Percentiles rank a stretch among this genome's conserved stretches.
Conservation (phyloP, 2,329 filamentous ascomycete species). For the Thielaviopsis populi region DNA sequence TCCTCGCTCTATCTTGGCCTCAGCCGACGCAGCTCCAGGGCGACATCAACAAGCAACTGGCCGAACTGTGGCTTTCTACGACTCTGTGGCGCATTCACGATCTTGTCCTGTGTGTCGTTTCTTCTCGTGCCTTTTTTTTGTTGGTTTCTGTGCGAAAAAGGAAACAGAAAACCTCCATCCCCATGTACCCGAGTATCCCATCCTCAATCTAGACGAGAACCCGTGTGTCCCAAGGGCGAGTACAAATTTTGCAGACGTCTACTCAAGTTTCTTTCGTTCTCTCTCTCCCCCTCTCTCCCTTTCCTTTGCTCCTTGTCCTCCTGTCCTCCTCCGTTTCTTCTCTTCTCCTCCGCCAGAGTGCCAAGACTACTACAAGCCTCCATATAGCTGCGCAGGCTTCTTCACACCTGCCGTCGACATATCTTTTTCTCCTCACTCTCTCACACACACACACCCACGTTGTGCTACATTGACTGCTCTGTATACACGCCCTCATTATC, state of each 20-base stretch:
- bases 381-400: neutral
- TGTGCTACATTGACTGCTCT: neutral
- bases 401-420: neutral
- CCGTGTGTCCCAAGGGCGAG: neutral
- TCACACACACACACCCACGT: neutral
- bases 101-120: neutral
- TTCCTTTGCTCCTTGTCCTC: neutral
- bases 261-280: neutral
- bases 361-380: neutral
- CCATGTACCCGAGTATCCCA: neutral
- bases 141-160: neutral
- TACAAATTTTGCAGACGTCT: neutral
- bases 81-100: neutral
- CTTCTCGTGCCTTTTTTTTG: neutral
- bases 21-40: neutral
- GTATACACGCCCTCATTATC: neutral
- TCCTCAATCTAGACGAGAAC: neutral
- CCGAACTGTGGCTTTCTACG: neutral
- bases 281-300: neutral
- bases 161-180: no score
- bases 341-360: neutral
- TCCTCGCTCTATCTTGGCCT: neutral
- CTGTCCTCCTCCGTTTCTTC: neutral
- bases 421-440: neutral
- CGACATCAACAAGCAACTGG: neutral